phyloP scores from a whole-genome alignment of 129 eudicot genomes.

The Kitagawia praeruptora region DNA sequence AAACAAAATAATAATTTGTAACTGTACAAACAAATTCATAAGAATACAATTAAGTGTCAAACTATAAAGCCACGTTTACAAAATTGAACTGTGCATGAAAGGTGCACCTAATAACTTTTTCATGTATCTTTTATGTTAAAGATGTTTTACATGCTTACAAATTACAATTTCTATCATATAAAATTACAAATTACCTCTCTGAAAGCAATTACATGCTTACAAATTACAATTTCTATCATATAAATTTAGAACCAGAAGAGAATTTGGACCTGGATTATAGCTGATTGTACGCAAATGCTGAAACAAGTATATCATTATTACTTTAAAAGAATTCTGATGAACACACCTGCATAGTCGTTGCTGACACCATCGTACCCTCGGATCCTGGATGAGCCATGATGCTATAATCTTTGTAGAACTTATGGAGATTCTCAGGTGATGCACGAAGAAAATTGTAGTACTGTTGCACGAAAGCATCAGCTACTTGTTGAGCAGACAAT shows the following conservation, averaged over 20 bases:
- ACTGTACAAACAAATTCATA: background rate
- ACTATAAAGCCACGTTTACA: background rate
- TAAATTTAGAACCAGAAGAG: background rate
- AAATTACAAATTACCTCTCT: background rate
- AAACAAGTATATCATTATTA: background rate
- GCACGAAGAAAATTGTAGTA: background rate
- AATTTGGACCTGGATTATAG: background rate
- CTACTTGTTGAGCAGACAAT: background rate
- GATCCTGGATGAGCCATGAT: background rate
- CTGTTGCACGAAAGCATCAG: background rate
- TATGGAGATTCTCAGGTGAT: background rate
- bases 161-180: background rate
- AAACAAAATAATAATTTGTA: background rate
- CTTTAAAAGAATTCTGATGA: background rate
- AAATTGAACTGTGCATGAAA: background rate
- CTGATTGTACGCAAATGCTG: background rate
- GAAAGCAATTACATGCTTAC: background rate
- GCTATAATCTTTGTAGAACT: constrained; percentile 3
- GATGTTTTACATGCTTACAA: background rate
- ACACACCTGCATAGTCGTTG: background rate
- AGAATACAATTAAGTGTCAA: background rate
- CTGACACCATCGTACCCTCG: background rate
- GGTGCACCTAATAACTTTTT: background rate
- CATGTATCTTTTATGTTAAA: background rate
- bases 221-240: background rate